Percentiles rank a stretch among this genome's conserved stretches.
Evolutionary conservation across 805 yeast species (phyloP).

Genomic region (Torulaspora maleeae): DNA sequence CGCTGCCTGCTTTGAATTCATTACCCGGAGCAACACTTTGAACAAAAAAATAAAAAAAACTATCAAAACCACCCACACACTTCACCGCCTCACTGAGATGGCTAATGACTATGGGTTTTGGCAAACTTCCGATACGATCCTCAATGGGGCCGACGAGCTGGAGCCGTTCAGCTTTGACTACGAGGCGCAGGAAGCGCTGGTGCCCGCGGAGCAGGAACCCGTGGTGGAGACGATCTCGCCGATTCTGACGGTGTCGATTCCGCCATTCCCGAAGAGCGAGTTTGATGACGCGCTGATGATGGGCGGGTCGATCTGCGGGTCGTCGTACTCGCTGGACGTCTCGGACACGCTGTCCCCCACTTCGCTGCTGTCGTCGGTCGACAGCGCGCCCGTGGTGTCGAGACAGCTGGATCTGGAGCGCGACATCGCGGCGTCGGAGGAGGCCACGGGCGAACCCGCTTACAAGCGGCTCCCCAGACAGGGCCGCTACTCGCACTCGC

Average conservation of each 20-base stretch:
- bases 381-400: not conserved
- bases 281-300: slow-evolving; percentile 4
- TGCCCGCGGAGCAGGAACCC: not conserved
- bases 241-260: slow-evolving; percentile 3
- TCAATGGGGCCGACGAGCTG: not conserved
- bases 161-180: not conserved
- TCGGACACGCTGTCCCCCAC: slow-evolving; percentile 6
- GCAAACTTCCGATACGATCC: not conserved
- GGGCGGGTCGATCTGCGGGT: slow-evolving; percentile 7
- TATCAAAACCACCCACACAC: too few species aligned
- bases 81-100: too few species aligned
- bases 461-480: slow-evolving; percentile 14
- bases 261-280: slow-evolving; percentile 1
- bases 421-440: not conserved
- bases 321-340: slow-evolving; percentile 9
- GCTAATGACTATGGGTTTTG: slow-evolving; percentile 4
- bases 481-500: slow-evolving; percentile 10
- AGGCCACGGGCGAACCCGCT: not conserved
- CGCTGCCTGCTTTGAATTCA: too few species aligned
- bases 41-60: too few species aligned
- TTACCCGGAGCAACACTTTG: too few species aligned
- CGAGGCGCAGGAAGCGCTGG: not conserved
- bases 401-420: slow-evolving; percentile 4
- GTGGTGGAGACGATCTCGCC: slow-evolving; percentile 8
- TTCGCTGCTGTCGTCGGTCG: slow-evolving; percentile 7